These are phyloP conservation scores for Daldinia vernicosa DNA, from an alignment of 495 filamentous ascomycete species.

Conservation along the genomic window DNA sequence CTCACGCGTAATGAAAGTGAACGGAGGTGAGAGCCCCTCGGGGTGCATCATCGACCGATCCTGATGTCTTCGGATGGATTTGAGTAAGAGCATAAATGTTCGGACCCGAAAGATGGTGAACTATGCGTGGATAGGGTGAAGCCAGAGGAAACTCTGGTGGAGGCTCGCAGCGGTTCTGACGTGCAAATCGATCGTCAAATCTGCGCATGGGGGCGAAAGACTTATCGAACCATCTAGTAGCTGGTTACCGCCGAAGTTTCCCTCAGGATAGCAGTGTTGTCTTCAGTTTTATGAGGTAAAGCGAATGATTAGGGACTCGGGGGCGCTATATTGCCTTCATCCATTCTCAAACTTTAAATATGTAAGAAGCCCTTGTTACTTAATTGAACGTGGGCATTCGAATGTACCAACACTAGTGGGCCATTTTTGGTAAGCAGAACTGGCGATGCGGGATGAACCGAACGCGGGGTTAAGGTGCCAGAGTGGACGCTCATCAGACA, in stretches of 20 bases:
- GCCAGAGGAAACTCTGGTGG: slow-evolving; percentile 14
- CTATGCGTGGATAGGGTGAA: slow-evolving; percentile 14
- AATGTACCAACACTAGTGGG: slow-evolving; percentile 15
- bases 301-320: slow-evolving; percentile 15
- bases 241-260: slow-evolving; percentile 15
- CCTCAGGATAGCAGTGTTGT: slow-evolving; percentile 15
- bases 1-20: slow-evolving; percentile 13
- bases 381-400: slow-evolving; percentile 14
- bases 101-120: slow-evolving; percentile 13
- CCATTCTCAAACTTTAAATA: slow-evolving; percentile 16
- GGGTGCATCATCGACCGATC: slow-evolving; percentile 14
- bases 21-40: slow-evolving; percentile 10
- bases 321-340: slow-evolving; percentile 14
- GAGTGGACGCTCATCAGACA: slow-evolving; percentile 15
- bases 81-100: slow-evolving; percentile 15
- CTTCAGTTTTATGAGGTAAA: slow-evolving; percentile 16
- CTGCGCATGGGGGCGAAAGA: slow-evolving; percentile 14
- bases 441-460: slow-evolving; percentile 14
- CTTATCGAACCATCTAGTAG: slow-evolving; percentile 15
- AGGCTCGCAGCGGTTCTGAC: slow-evolving; percentile 14
- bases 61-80: slow-evolving; percentile 15
- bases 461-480: slow-evolving; percentile 13
- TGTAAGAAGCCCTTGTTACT: slow-evolving; percentile 15
- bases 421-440: slow-evolving; percentile 15
- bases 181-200: slow-evolving; percentile 15